Conservation (phyloP, 805 yeast genomes). For the Candida arabinofermentans region DNA sequence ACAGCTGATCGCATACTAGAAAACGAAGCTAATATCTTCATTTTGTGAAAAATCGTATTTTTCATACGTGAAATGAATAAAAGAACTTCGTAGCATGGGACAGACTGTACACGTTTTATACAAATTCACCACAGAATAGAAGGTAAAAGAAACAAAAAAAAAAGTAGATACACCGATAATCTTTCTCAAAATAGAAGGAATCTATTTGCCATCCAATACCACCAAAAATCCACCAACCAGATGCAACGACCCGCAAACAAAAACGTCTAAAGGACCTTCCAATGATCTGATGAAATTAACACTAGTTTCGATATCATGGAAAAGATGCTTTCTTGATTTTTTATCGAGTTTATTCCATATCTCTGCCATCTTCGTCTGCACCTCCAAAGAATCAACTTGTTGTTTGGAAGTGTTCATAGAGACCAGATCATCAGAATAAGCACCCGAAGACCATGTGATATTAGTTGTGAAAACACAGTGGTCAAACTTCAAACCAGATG, state of each 20-base stretch:
- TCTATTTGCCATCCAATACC: conserved; percentile 56
- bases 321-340: conserved; percentile 41
- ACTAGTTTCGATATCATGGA: conserved; percentile 74
- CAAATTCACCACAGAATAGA: too few species aligned
- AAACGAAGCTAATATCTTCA: too few species aligned
- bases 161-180: background rate
- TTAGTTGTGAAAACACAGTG: conserved; percentile 85
- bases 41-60: too few species aligned
- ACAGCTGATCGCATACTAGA: too few species aligned
- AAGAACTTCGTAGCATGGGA: too few species aligned
- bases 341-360: conserved; percentile 61
- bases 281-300: conserved; percentile 49
- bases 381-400: conserved; percentile 71
- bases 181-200: background rate
- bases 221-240: conserved; percentile 91
- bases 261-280: conserved; percentile 58
- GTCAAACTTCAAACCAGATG: conserved; percentile 49
- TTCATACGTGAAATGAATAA: too few species aligned
- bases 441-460: conserved; percentile 83
- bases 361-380: conserved; percentile 71
- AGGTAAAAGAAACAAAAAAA: background rate
- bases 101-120: too few species aligned
- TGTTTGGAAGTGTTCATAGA: conserved; percentile 81
- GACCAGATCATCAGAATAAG: conserved; percentile 74
- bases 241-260: conserved; percentile 92